Evolutionary conservation across 352 stramenopile genomes (phyloP), one percentile per base, ranked within the genome.

Genomic region (Globisporangium megalacanthum): DNA sequence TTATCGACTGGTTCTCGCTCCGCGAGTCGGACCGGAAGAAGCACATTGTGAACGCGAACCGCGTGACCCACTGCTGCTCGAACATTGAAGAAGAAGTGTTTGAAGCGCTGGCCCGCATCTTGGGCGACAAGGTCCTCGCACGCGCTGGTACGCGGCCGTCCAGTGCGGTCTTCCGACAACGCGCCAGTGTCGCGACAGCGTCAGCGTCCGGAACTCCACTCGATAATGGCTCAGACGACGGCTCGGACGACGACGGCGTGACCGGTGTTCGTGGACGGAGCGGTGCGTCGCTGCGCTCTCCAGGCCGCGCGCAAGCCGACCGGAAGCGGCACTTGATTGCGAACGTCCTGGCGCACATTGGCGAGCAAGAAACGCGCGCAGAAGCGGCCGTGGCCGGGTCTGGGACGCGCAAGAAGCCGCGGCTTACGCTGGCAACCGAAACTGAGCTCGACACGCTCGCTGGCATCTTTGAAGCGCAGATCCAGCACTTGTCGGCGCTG

Each of bases 41-140:
- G 50, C 50, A 57, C 39, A 57, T 62, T 15, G 42, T 52, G 44
- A 57, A 51, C 19, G 49, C 50, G 39, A 62, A 62, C 31, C 31
- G 50, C 13, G 36, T 37, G 10, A 52, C 37, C 19, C 56, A 62
- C 49, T 57, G 37, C 25, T 62, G 48, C 49, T 62, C 56, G 17
- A 56, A 62, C 49, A 62, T 62, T 37, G 56, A 62, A 3, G 56
- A 57, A 13, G 56, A 62, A 6, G 50, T 56, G 19, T 62, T 62
- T 17, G 49, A 62, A 20, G 56, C 48, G 39, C 42, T 62, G 13
- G 31, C 31, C 8, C 44, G 33, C 44, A 60, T 60, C 20, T 10
- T 60, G 6, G 54, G 54, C 33, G 54, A 60, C 22, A 60, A 52
- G 20, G 50, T 17, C 19, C n/a, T 37, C 19, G 35, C 33, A 0